phyloP scores from a whole-genome alignment of 306 rosid genomes.

The Inga laurina region DNA sequence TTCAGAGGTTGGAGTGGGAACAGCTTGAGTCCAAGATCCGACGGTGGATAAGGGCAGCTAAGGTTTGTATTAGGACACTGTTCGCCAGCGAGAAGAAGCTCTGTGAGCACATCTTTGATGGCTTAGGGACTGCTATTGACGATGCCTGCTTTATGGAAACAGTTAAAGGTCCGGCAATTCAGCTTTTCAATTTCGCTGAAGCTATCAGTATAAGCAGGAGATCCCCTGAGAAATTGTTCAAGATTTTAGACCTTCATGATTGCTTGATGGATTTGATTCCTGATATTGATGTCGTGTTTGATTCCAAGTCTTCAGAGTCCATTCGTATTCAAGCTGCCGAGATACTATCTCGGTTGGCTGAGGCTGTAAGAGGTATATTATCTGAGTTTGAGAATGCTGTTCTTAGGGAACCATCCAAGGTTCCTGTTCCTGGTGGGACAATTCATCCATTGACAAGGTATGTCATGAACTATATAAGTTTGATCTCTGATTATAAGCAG shows the following conservation, averaged over 20 bases:
- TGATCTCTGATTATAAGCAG: conserved; percentile 88
- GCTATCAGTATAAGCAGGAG: conserved; percentile 89
- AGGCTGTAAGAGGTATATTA: conserved; percentile 89
- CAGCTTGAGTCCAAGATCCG: conserved; percentile 86
- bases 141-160: conserved; percentile 97
- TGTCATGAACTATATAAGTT: conserved; percentile 91
- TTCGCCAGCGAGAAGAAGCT: conserved; percentile 90
- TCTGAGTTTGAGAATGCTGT: conserved; percentile 97
- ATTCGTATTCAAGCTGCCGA: conserved; percentile 89
- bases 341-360: conserved; percentile 86
- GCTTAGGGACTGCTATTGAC: conserved; percentile 74
- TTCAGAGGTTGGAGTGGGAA: conserved; percentile 92
- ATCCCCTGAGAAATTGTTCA: conserved; percentile 92
- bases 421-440: conserved; percentile 95
- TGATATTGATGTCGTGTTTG: conserved; percentile 83
- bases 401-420: conserved; percentile 82
- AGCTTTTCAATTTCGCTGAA: conserved; percentile 89
- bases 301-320: conserved; percentile 82
- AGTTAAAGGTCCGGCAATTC: conserved; percentile 89
- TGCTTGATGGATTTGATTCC: conserved; percentile 84
- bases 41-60: conserved; percentile 88
- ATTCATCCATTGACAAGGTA: conserved; percentile 96
- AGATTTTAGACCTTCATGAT: conserved; percentile 90
- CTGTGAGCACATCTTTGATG: conserved; percentile 85
- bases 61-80: conserved; percentile 72